Conservation (phyloP, 2,329 filamentous ascomycete species). For the Tolypocladium amazonense region DNA sequence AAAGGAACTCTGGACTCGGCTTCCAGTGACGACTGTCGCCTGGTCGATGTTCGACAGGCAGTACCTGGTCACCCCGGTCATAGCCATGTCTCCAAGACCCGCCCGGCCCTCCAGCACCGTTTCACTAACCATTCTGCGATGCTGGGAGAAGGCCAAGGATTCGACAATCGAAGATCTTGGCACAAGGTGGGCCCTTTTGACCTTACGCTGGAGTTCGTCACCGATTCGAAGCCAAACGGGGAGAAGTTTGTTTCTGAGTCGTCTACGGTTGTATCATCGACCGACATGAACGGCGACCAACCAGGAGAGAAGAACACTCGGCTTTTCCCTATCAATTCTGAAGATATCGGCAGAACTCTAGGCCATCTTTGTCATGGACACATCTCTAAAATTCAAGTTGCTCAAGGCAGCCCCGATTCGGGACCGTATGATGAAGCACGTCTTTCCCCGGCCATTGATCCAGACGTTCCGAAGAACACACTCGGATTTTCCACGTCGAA, state of each 20-base stretch:
- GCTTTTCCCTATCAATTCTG: not conserved
- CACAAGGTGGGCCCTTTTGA: slow-evolving; percentile 11
- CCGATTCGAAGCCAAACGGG: not conserved
- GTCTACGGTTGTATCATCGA: slow-evolving; percentile 2
- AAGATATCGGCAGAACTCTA: not conserved
- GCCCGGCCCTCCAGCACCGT: slow-evolving; percentile 11
- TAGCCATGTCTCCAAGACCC: slow-evolving; percentile 13
- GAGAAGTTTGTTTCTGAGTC: slow-evolving; percentile 2
- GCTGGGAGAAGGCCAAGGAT: not conserved
- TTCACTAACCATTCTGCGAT: slow-evolving; percentile 3
- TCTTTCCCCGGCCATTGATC: not conserved
- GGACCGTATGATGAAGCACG: not conserved
- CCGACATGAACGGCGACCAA: not conserved
- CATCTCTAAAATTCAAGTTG: not conserved
- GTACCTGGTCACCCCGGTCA: slow-evolving; percentile 9
- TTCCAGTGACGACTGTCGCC: not conserved
- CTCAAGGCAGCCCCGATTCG: not conserved
- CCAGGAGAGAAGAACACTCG: not conserved
- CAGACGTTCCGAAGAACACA: not conserved
- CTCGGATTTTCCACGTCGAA: slow-evolving; percentile 2
- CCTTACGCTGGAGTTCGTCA: not conserved
- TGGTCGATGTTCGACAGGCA: not conserved
- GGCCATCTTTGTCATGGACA: not conserved
- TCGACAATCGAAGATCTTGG: slow-evolving; percentile 1
- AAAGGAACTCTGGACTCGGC: not conserved